These are phyloP conservation scores for Neonectria hederae DNA, from an alignment of 2,329 filamentous ascomycete genomes.

Conservation along the genomic window DNA sequence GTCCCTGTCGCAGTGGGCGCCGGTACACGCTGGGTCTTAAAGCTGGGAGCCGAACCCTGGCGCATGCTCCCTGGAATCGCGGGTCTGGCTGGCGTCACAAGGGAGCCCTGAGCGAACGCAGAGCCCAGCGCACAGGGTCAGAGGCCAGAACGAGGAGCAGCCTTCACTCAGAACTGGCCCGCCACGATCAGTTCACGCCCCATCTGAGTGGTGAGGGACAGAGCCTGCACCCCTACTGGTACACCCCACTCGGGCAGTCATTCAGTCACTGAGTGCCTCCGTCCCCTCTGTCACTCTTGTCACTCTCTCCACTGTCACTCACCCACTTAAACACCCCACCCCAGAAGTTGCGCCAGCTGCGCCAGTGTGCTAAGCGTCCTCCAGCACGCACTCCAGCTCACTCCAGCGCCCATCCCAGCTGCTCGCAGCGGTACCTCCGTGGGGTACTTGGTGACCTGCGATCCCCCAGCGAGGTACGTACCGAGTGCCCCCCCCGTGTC, in stretches of 20 bases:
- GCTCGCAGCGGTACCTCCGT: slow-evolving; percentile 41
- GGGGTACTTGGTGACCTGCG: slow-evolving; percentile 37
- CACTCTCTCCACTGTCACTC: not conserved
- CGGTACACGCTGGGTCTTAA: slow-evolving; percentile 33
- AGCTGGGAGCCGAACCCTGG: slow-evolving; percentile 30
- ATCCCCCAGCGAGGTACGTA: slow-evolving; percentile 29
- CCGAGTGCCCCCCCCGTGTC: slow-evolving; percentile 27
- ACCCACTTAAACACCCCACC: slow-evolving; percentile 18
- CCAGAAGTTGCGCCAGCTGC: not conserved
- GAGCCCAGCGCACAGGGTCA: no score
- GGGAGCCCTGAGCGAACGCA: slow-evolving; percentile 15
- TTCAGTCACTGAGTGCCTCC: not conserved
- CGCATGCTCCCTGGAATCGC: slow-evolving; percentile 22
- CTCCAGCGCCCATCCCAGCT: slow-evolving; percentile 29
- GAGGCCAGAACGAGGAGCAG: not conserved
- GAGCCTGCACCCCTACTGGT: not conserved
- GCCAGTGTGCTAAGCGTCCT: slow-evolving; percentile 15
- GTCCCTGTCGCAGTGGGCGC: slow-evolving; percentile 33
- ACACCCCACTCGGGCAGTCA: not conserved
- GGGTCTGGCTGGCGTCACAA: slow-evolving; percentile 28
- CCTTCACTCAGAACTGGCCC: not conserved
- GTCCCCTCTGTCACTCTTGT: not conserved
- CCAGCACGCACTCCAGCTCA: slow-evolving; percentile 22
- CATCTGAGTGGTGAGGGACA: not conserved
- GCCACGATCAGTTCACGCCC: not conserved